Conservation (phyloP, 2,329 filamentous ascomycete genomes). For the Botrytis aclada region DNA sequence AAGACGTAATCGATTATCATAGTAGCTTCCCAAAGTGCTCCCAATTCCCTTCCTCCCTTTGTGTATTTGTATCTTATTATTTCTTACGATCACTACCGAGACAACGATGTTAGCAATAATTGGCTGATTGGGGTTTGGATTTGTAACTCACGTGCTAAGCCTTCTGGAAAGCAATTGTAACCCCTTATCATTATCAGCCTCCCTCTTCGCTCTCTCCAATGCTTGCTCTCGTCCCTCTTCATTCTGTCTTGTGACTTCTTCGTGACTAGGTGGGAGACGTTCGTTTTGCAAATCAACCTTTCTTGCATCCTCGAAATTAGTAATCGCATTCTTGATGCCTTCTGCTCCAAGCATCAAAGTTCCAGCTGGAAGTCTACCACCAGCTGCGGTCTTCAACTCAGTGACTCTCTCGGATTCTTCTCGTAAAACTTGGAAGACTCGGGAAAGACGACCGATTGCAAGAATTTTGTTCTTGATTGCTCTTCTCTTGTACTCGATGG, state of each 20-base stretch:
- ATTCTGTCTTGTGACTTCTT: conserved; percentile 82
- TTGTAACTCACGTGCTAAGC: conserved; percentile 83
- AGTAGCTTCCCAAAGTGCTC: conserved; percentile 14
- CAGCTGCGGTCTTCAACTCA: conserved; percentile 94
- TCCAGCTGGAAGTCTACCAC: conserved; percentile 86
- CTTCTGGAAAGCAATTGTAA: conserved; percentile 83
- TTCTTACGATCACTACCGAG: conserved; percentile 31
- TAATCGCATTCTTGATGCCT: conserved; percentile 98
- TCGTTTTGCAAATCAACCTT: conserved; percentile 98
- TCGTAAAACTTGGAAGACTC: conserved; percentile 96
- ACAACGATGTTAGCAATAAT: conserved; percentile 10
- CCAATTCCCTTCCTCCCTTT: neutral
- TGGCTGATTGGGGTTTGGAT: neutral
- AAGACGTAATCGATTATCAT: conserved; percentile 16
- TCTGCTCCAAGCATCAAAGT: conserved; percentile 98
- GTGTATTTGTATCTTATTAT: conserved; percentile 20
- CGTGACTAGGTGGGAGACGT: conserved; percentile 83
- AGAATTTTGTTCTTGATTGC: conserved; percentile 99
- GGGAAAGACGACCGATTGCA: conserved; percentile 91
- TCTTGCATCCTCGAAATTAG: conserved; percentile 90
- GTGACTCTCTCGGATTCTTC: conserved; percentile 97
- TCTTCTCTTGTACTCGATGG: conserved; percentile 87
- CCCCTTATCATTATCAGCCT: conserved; percentile 89
- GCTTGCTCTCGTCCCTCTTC: conserved; percentile 80
- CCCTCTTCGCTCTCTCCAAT: conserved; percentile 77